phyloP scores from a whole-genome alignment of 208 protist species.

The Entamoeba invadens region DNA sequence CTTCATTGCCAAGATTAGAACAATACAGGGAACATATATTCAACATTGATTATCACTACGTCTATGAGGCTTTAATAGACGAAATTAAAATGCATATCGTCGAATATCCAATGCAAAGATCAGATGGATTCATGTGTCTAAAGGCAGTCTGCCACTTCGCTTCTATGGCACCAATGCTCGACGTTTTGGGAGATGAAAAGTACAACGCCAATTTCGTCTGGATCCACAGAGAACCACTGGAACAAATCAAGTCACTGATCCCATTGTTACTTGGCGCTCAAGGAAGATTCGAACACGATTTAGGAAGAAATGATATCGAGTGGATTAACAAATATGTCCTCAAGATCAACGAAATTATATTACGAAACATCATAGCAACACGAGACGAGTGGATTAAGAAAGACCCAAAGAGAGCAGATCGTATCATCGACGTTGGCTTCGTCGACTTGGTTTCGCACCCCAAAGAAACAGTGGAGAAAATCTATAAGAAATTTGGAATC shows the following conservation, averaged over 20 bases:
- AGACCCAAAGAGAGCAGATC: neutral
- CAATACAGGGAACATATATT: neutral
- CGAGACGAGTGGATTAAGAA: neutral
- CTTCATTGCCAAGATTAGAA: neutral
- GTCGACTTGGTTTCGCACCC: neutral
- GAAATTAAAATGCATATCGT: neutral
- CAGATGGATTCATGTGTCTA: neutral
- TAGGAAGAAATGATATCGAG: neutral
- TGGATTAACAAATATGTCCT: neutral
- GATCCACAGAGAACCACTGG: neutral
- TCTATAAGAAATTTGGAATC: neutral
- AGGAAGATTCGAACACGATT: neutral
- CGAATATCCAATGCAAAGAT: neutral
- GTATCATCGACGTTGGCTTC: neutral
- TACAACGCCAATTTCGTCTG: neutral
- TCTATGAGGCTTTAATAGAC: neutral
- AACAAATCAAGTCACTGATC: neutral
- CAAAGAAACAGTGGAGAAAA: neutral
- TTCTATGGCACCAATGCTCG: neutral
- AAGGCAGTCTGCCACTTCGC: neutral
- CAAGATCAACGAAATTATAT: neutral
- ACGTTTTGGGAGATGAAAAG: neutral
- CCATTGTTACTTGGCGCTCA: neutral
- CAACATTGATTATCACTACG: neutral
- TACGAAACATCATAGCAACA: neutral